Evolutionary conservation across 805 yeast species (phyloP), one percentile per base, ranked within the genome.

Genomic region (Candida krabiensis): DNA sequence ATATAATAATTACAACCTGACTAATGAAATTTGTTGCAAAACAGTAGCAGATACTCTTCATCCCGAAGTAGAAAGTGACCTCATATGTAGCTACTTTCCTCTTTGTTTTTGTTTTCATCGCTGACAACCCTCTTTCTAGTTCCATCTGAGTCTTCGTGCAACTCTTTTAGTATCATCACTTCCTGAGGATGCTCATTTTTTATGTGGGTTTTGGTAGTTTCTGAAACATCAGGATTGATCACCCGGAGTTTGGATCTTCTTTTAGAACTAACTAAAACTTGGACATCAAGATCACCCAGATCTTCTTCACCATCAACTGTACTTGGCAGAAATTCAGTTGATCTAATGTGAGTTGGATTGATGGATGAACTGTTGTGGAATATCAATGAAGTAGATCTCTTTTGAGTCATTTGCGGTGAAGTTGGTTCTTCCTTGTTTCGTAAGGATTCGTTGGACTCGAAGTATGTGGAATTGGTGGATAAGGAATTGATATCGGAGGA

Each of bases 181-280:
- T 22, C 28, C 17, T 36, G 24, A 16, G 25, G 18, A 16, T 22
- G 19, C 14, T 29, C 30, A 19, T 17, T 33, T 17, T 12, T 22
- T 5, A 30, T 17, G 7, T 14, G 29, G 2, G 33, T 33, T 17
- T 18, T 37, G 9, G 28, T 38, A 14, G 19, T 36, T 14, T 38
- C 40, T 2, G 38, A 38, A n/a, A n/a, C n/a, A 37, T 44, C 45
- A 0, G 90, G 90, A 51, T 83, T 83, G 32, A 77, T 70, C 25
- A 83, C 77, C 24, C 83, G 58, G 30, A 83, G 62, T 37, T 72
- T 71, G 1, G 83, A 71, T 41, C 86, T 64, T 47, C 88, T 64
- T 52, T 75, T 77, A 12, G 85, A 77, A 43, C 84, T 75, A 6
- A 83, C 88, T 43, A 83, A 60, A 7, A 83, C 83, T 57, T 83